Evolutionary conservation across 2,329 filamentous ascomycete genomes (phyloP).

Genomic region (Colletotrichum orbiculare): DNA sequence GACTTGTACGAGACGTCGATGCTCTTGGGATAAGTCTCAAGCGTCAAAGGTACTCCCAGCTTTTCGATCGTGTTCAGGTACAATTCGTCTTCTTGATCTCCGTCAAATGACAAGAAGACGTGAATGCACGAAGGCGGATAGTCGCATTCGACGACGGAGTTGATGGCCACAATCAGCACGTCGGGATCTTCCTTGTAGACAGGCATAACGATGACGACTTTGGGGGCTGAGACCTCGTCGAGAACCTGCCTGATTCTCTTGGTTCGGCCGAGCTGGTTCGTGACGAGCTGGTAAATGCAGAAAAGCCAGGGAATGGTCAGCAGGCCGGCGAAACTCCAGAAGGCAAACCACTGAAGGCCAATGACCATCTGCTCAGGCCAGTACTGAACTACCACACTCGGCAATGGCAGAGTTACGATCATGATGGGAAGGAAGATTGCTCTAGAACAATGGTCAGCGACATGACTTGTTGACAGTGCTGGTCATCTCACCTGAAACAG

Average conservation of each 20-base stretch:
- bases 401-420: constrained; percentile 90
- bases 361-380: constrained; percentile 77
- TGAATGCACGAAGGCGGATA: constrained; percentile 94
- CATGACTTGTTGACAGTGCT: not conserved
- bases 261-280: constrained; percentile 83
- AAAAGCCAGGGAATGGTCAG: constrained; percentile 92
- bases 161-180: constrained; percentile 84
- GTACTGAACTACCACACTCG: constrained; percentile 74
- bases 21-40: constrained; percentile 85
- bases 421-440: constrained; percentile 92
- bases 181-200: constrained; percentile 93
- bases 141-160: constrained; percentile 93
- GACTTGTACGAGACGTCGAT: constrained; percentile 89
- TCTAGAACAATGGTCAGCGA: constrained; percentile 48
- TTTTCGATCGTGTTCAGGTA: constrained; percentile 88
- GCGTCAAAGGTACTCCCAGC: constrained; percentile 81
- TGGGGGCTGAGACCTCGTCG: constrained; percentile 87
- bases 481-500: constrained; percentile 2
- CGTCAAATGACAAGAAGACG: constrained; percentile 95
- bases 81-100: constrained; percentile 86
- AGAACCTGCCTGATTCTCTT: constrained; percentile 86
- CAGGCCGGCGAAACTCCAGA: constrained; percentile 89
- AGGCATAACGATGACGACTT: constrained; percentile 96
- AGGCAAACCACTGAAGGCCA: constrained; percentile 92
- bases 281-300: constrained; percentile 91